Percentiles rank a stretch among this genome's conserved stretches.
phyloP scores from a whole-genome alignment of 371 early-diverging fungal genomes.

The Saksenaea vasiformis region DNA sequence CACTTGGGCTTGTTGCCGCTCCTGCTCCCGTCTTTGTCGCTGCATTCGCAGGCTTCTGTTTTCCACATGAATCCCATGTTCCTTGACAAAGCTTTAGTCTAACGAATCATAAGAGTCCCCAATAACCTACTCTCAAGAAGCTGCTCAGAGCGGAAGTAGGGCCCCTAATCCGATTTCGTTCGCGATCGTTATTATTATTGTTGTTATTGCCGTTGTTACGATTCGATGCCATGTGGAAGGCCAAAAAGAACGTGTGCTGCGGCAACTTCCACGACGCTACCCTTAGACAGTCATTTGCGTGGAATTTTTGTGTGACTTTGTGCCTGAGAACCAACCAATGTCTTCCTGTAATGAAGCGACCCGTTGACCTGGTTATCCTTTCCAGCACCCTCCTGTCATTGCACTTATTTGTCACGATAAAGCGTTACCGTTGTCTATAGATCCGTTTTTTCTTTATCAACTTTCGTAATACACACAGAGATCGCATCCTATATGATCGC shows the following conservation, averaged over 20 bases:
- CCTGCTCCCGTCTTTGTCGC: not conserved
- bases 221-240: not conserved
- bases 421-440: too few species aligned
- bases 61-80: slow-evolving; percentile 68
- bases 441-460: too few species aligned
- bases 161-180: slow-evolving; percentile 56
- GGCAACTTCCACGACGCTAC: not conserved
- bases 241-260: not conserved
- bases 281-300: not conserved
- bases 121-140: slow-evolving; percentile 52
- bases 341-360: too few species aligned
- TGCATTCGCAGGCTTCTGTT: slow-evolving; percentile 30
- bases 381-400: too few species aligned
- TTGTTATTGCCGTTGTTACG: not conserved
- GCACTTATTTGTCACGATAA: too few species aligned
- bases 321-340: too few species aligned
- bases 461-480: too few species aligned
- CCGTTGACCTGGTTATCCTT: too few species aligned
- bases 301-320: too few species aligned
- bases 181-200: slow-evolving; percentile 3
- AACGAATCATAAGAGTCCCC: not conserved
- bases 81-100: slow-evolving; percentile 31
- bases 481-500: too few species aligned
- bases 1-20: slow-evolving; percentile 6
- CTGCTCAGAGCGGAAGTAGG: slow-evolving; percentile 74